Evolutionary conservation across 2,329 filamentous ascomycete species (phyloP), one percentile per base, ranked within the genome.

Genomic region (Aspergillus sclerotialis): DNA sequence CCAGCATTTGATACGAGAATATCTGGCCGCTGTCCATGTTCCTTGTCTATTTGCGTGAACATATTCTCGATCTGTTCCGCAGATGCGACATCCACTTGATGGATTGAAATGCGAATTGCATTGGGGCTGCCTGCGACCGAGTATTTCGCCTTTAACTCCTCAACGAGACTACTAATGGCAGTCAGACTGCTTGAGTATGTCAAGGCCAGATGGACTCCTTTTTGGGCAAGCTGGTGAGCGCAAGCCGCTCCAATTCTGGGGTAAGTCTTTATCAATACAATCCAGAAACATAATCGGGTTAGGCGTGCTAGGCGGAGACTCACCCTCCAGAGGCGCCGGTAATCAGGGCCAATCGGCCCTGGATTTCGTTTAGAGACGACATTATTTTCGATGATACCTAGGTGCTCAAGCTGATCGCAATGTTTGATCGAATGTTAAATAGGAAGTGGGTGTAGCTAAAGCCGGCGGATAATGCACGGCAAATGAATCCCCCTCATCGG

Each of bases 1-100:
- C 79, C 80, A 2, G 80, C 80, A 48, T 84, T 84, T 7, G 73
- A 75, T 16, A 84, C 56, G 3, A 84, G 61, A 14, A 84, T 81
- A 47, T 82, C 75, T 0, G 76, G 75, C 2, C 66, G 64, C 36
- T 72, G 65, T 8, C 63, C 64, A 50, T 82, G 76, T 32, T 70
- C 50, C 1, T 58, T 49, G 30, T 68, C 58, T 28, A 82, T 72
- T 36, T 78, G 68, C 10, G 62, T 45, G 37, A 77, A 79, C 44
- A 82, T 66, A 4, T 55, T 50, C 27, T 69, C 56, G 19, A 80
- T 72, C 30, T 75, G 70, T 5, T 68, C 66, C 4, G 70, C 64
- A 6, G 67, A 68, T 11, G 65, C 67, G 38, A 81, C 70, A 46
- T 83, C 76, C 11, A 76, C 72, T 46, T 73, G 63, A 55, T 82